Conservation (phyloP, 345 rosid species). For the Syzygium aromaticum region DNA sequence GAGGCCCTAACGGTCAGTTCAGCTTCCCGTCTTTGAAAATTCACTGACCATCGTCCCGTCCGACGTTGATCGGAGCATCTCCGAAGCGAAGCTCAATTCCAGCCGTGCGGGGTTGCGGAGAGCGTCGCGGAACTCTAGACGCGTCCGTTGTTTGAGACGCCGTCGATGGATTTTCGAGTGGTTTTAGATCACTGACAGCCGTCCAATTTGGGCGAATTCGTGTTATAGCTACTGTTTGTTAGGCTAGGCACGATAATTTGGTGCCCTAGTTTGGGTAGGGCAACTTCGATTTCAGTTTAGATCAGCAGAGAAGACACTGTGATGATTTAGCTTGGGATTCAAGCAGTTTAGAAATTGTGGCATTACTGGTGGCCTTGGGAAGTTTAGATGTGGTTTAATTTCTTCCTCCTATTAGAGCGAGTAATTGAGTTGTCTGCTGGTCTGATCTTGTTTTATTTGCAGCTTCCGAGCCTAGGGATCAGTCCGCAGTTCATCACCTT, state of each 20-base stretch:
- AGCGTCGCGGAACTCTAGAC: background rate
- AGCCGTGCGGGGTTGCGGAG: background rate
- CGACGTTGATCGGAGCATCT: background rate
- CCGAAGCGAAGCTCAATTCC: background rate
- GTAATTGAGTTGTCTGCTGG: slow-evolving; percentile 5
- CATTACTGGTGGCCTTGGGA: background rate
- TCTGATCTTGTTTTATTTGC: slow-evolving; percentile 20
- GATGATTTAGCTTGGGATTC: background rate
- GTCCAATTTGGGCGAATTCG: background rate
- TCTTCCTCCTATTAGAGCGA: background rate
- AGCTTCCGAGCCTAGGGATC: slow-evolving; percentile 90
- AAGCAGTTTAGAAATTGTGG: background rate
- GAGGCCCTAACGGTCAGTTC: slow-evolving; percentile 72
- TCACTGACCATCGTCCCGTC: background rate
- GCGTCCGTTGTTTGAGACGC: background rate
- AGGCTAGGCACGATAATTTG: background rate
- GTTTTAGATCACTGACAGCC: background rate
- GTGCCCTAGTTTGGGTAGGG: background rate
- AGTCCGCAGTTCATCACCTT: slow-evolving; percentile 78
- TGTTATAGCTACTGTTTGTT: background rate
- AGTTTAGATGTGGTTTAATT: background rate
- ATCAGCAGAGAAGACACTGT: background rate
- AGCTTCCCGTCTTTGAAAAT: background rate
- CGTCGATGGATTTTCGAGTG: background rate
- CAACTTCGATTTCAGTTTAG: background rate